Conservation (phyloP, 2,329 filamentous ascomycete genomes). For the Aspergillus cejpii region DNA sequence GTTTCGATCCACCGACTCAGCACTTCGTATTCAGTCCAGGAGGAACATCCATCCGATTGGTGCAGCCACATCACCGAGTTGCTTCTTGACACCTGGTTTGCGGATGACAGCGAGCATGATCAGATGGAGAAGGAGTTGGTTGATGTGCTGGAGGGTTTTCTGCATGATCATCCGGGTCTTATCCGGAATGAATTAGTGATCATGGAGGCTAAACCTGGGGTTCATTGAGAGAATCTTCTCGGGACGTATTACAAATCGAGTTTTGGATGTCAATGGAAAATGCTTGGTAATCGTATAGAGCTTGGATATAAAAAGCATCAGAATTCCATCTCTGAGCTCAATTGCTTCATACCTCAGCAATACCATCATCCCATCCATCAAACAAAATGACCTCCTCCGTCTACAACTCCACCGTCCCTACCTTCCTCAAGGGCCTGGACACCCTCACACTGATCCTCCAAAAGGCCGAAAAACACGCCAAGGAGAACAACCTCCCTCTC, state of each 20-base stretch:
- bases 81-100: neutral
- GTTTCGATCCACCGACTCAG: neutral
- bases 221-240: too few species aligned
- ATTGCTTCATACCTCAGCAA: neutral
- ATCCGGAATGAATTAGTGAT: neutral
- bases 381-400: conserved; percentile 9
- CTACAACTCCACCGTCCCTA: conserved; percentile 36
- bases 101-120: neutral
- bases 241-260: neutral
- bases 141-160: neutral
- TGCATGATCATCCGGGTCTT: neutral
- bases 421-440: conserved; percentile 41
- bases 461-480: conserved; percentile 40
- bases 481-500: conserved; percentile 33
- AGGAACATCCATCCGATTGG: neutral
- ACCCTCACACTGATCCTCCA: conserved; percentile 41
- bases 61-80: neutral
- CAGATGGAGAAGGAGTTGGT: neutral
- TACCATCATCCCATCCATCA: neutral
- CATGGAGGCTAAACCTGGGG: neutral
- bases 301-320: neutral
- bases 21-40: neutral
- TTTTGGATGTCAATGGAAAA: neutral
- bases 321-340: neutral
- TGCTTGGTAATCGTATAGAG: neutral